These are phyloP conservation scores for Stromatinia cepivora DNA, from an alignment of 2,329 filamentous ascomycete genomes.

Conservation along the genomic window DNA sequence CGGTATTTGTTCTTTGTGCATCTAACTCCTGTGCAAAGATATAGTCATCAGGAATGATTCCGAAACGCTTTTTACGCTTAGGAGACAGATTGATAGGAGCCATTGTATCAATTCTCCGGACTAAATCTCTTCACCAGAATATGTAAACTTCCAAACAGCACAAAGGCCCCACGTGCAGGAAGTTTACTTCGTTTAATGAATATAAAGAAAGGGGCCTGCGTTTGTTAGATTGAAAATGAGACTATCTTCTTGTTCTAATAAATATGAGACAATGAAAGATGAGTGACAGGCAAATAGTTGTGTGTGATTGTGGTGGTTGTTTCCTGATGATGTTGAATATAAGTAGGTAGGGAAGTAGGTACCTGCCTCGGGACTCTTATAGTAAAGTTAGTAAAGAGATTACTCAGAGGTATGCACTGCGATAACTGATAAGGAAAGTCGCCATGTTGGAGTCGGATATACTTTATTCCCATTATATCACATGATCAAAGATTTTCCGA, in stretches of 20 bases:
- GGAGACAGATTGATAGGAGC: neutral
- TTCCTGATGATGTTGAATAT: neutral
- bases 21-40: constrained; percentile 9
- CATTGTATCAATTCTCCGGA: neutral
- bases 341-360: neutral
- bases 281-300: too few relatives aligned
- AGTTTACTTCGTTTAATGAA: neutral
- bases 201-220: neutral
- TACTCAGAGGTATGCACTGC: neutral
- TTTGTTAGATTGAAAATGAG: neutral
- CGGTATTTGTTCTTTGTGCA: neutral
- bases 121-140: neutral
- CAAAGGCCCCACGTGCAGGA: neutral
- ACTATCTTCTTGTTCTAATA: neutral
- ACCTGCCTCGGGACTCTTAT: neutral
- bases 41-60: neutral
- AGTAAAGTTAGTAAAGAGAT: too few relatives aligned
- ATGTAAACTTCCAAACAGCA: neutral
- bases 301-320: too few relatives aligned
- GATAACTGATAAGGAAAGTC: constrained; percentile 6
- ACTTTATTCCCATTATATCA: neutral
- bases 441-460: neutral
- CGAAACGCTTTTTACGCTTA: neutral
- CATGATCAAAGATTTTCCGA: neutral
- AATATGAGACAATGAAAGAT: neutral